Percentiles rank a stretch among this genome's conserved stretches.
These are phyloP conservation scores for Amanita molliuscula DNA, from an alignment of 768 basidiomycete genomes.

Conservation along the genomic window DNA sequence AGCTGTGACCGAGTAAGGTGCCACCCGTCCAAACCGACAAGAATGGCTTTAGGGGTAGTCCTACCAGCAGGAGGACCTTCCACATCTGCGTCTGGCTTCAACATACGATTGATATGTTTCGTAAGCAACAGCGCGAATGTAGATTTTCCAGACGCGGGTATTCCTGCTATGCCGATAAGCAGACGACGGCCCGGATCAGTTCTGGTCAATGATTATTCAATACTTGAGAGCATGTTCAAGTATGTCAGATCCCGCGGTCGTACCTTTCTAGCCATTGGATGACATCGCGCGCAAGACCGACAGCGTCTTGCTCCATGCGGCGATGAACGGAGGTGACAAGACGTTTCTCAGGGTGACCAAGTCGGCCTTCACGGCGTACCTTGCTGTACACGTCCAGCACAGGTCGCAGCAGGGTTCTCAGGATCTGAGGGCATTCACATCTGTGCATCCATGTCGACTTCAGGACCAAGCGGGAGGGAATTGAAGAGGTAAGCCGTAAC, in stretches of 20 bases:
- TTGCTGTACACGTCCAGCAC: neutral
- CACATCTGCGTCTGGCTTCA: constrained; percentile 10
- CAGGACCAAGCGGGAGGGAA: neutral
- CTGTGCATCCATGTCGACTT: neutral
- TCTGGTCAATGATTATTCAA: constrained; percentile 22
- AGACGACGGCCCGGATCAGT: constrained; percentile 33
- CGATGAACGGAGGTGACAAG: neutral
- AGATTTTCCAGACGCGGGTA: constrained; percentile 86
- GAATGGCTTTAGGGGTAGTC: constrained; percentile 31
- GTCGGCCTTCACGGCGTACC: neutral
- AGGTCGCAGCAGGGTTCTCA: neutral
- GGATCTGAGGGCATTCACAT: neutral
- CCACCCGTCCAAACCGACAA: constrained; percentile 88
- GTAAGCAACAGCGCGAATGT: constrained; percentile 56
- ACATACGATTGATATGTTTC: constrained; percentile 36
- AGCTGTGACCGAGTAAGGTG: constrained; percentile 76
- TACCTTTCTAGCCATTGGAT: constrained; percentile 28
- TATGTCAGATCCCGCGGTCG: constrained; percentile 8
- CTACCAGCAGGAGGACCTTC: constrained; percentile 4
- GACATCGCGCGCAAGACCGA: constrained; percentile 26
- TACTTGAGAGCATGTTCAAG: neutral
- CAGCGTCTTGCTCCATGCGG: constrained; percentile 30
- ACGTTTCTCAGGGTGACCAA: neutral
- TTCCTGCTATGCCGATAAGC: constrained; percentile 64
- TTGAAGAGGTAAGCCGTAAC: constrained; percentile 25